Evolutionary conservation across 2,329 filamentous ascomycete species (phyloP).

Genomic region (Xylaria sp.): DNA sequence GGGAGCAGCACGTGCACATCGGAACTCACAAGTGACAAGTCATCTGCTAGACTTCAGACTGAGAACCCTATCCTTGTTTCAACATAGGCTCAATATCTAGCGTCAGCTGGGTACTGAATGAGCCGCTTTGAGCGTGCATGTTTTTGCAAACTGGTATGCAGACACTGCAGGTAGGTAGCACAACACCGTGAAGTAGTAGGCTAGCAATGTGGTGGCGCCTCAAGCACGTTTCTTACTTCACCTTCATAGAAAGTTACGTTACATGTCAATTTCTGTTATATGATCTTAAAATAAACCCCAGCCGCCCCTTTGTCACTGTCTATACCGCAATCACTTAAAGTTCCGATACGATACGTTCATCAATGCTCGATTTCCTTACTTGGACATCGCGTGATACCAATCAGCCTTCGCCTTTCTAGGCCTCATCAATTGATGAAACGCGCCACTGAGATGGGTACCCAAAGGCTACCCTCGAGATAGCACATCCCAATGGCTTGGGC

Average conservation of each 20-base stretch:
- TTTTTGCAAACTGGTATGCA: constrained; percentile 4
- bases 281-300: constrained; percentile 1
- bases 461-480: background rate
- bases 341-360: background rate
- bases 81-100: background rate
- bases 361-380: background rate
- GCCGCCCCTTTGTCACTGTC: background rate
- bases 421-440: background rate
- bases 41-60: constrained; percentile 15
- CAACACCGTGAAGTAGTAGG: background rate
- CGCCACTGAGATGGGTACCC: background rate
- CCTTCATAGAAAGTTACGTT: background rate
- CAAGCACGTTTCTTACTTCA: constrained; percentile 1
- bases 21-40: constrained; percentile 10
- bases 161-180: constrained; percentile 2
- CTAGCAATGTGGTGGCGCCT: background rate
- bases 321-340: background rate
- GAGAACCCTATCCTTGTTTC: background rate
- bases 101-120: background rate
- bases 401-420: background rate
- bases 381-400: background rate
- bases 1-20: background rate
- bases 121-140: background rate
- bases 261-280: constrained; percentile 7
- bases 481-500: constrained; percentile 8